Percentiles rank a stretch among this genome's conserved stretches.
Evolutionary conservation across 495 filamentous ascomycete species (phyloP).

Genomic region (Daldinia concentrica): DNA sequence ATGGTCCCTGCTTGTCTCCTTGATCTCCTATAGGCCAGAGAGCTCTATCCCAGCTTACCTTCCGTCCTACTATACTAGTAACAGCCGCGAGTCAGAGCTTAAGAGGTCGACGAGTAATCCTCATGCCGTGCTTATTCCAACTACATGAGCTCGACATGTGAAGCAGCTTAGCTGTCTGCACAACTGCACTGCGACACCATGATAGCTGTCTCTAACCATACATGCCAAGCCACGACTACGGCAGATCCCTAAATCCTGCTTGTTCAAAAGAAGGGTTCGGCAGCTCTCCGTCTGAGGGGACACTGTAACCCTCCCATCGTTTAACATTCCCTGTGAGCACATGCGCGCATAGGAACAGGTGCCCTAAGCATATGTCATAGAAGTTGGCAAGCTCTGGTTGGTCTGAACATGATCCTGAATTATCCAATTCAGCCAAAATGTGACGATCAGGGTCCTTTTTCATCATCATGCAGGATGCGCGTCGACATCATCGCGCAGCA

Average conservation of each 20-base stretch:
- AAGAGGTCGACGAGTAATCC: not conserved
- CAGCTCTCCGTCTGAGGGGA: constrained; percentile 19
- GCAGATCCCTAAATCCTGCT: constrained; percentile 20
- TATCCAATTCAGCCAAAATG: constrained; percentile 29
- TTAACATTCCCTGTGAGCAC: not conserved
- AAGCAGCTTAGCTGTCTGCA: constrained; percentile 14
- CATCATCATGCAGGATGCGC: constrained; percentile 32
- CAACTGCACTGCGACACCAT: constrained; percentile 22
- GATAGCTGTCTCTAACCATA: constrained; percentile 15
- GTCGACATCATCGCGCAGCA: constrained; percentile 35
- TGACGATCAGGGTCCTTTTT: constrained; percentile 39
- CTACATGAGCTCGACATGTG: constrained; percentile 12
- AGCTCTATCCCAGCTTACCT: constrained; percentile 3
- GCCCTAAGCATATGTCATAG: constrained; percentile 24
- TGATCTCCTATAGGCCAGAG: constrained; percentile 1
- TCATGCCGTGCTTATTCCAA: constrained; percentile 2
- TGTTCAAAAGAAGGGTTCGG: constrained; percentile 12
- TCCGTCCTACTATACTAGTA: not conserved
- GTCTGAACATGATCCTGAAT: constrained; percentile 11
- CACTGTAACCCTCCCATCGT: constrained; percentile 6
- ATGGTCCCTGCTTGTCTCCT: not conserved
- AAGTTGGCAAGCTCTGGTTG: constrained; percentile 26
- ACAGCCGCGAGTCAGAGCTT: constrained; percentile 18
- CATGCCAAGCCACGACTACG: constrained; percentile 26
- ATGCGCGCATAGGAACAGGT: not conserved